Conservation (phyloP, 768 basidiomycete genomes). For the Lentinula lateritia region DNA sequence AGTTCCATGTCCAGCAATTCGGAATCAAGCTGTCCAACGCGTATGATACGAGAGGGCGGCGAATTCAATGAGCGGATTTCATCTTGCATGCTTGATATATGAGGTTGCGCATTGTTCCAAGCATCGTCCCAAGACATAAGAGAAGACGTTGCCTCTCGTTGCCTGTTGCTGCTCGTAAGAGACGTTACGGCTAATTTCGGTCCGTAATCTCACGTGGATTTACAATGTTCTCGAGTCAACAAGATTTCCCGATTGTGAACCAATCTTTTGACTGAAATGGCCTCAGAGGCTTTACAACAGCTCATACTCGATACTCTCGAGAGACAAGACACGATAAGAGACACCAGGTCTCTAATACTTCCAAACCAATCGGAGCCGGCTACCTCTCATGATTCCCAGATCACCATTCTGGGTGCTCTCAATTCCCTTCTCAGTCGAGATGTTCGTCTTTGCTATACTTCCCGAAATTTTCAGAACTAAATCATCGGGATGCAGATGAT, state of each 20-base stretch:
- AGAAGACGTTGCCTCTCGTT: background rate
- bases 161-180: background rate
- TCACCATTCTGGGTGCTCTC: conserved; percentile 80
- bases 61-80: conserved; percentile 25
- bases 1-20: conserved; percentile 88
- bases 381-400: conserved; percentile 71
- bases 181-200: background rate
- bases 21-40: conserved; percentile 90
- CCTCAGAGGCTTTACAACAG: conserved; percentile 69
- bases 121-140: conserved; percentile 48
- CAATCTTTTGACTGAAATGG: conserved; percentile 34
- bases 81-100: conserved; percentile 41
- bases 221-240: background rate
- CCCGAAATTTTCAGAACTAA: conserved; percentile 9
- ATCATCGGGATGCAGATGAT: conserved; percentile 60
- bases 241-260: background rate
- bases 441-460: conserved; percentile 35
- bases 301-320: conserved; percentile 73
- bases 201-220: background rate
- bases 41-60: conserved; percentile 47
- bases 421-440: conserved; percentile 88
- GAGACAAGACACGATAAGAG: conserved; percentile 45
- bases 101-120: conserved; percentile 58
- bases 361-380: conserved; percentile 59
- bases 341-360: conserved; percentile 63